Base-by-base conservation (phyloP, 1,284 basidiomycete genomes). In the Moesziomyces aphidis region DNA sequence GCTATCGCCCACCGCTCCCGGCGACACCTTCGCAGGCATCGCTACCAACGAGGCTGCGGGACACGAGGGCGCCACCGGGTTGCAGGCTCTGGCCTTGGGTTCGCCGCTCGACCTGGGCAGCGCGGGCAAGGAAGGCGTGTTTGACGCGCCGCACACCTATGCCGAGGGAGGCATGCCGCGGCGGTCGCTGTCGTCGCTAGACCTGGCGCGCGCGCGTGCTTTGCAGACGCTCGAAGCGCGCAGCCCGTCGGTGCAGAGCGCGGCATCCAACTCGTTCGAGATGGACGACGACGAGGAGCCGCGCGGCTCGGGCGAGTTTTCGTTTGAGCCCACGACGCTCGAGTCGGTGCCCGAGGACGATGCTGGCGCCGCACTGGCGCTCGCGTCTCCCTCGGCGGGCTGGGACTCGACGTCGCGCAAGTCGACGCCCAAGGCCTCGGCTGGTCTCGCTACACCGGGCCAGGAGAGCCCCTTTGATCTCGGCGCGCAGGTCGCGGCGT, bases 401-500 rank as follows among this genome's bases (percentile, higher is more conserved):
- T 55, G 55, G 55, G 70, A 67, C 13, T 73, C 70, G 31, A 42
- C 43, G 4, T 68, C 64, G 31, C 44, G 56, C 3, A 67, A 64
- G 34, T 51, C 61, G 22, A 73, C 66, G 17, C 65, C 71, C 9
- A 69, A 62, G 19, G 65, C 71, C 4, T 58, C 62, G 4, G n/a
- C 53, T 17, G 58, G 48, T 11, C 44, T 61, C 1, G 51, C 51
- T 15, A 55, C 65, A 3, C 48, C 61, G 10, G 61, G 47, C 4
- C 57, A 56, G 21, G 64, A 68, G 10, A 73, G 70, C 43, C 65
- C 71, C 5, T 73, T 73, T 26, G 71, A 73, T 39, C 36, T 68
- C 31, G 71, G 71, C 8, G 65, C 65, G 23, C 71, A 73, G 53
- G 65, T 73, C 34, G 71, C 71, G 6, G 71, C 71, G 5, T 73